Evolutionary conservation across 1,284 basidiomycete genomes (phyloP).

Genomic region (Inonotus hispidus): DNA sequence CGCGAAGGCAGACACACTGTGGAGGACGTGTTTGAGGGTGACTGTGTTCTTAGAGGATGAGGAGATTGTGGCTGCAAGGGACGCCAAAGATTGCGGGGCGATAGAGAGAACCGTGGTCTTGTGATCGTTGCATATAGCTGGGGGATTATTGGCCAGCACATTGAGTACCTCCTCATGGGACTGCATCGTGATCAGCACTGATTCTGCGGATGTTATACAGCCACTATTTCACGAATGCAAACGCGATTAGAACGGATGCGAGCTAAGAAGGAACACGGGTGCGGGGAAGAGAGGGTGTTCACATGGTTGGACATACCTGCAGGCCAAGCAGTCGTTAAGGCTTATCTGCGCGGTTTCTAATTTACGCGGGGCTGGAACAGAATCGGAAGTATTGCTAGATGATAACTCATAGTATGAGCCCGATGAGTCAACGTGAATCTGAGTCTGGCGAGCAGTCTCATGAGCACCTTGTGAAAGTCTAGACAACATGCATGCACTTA

Average conservation of each 20-base stretch:
- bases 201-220: constrained; percentile 98
- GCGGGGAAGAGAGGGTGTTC: neutral
- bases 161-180: constrained; percentile 88
- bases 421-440: constrained; percentile 80
- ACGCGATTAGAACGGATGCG: constrained; percentile 9
- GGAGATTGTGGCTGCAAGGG: constrained; percentile 71
- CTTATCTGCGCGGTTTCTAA: constrained; percentile 93
- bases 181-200: constrained; percentile 94
- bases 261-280: neutral
- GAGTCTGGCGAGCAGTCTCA: constrained; percentile 51
- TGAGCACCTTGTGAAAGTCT: neutral
- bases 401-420: constrained; percentile 79
- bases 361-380: constrained; percentile 39
- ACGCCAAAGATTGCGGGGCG: constrained; percentile 90
- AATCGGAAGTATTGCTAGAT: constrained; percentile 22
- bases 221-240: constrained; percentile 50
- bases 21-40: constrained; percentile 56
- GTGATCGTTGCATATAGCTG: constrained; percentile 34
- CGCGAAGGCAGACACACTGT: constrained; percentile 62
- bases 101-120: constrained; percentile 79
- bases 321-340: constrained; percentile 91
- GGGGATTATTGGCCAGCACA: constrained; percentile 59
- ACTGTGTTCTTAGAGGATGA: constrained; percentile 42
- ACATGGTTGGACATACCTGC: constrained; percentile 51
- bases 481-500: constrained; percentile 30